Base-by-base conservation (phyloP, 1,284 basidiomycete species). In the Tausonia pullulans region DNA sequence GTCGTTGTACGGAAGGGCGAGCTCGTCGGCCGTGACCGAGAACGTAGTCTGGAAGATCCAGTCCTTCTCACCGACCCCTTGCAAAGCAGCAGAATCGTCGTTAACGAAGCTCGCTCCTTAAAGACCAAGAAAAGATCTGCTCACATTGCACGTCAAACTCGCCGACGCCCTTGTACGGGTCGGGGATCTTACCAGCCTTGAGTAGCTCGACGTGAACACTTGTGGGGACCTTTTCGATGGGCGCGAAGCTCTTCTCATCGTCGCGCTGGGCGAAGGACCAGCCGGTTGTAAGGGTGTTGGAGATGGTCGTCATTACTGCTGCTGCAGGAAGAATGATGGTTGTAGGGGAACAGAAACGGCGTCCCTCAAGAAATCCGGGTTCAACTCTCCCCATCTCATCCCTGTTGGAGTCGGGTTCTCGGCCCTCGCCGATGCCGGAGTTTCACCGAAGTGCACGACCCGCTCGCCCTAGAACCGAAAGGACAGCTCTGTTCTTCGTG, bases 141-240 rank as follows among this genome's bases (percentile, higher is more conserved):
- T 16, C 69, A 85, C 91, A 93, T 78, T 94, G 91, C 9, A 90
- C 86, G 69, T 89, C 85, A 85, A 87, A 90, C 74, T 95, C 91
- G 67, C 87, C 81, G 64, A 90, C 76, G 9, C 84, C 86, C 69
- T 77, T 74, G 73, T 87, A 87, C 45, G 90, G 89, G 75, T 95
- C 87, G 44, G 86, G 84, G 45, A 94, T 92, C 70, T 74, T 84
- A 69, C 83, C 81, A 16, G n/a, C 48, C 69, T 81, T 83, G 71
- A 88, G 74, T 43, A 95, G 81, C 73, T 94, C 90, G 63, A 88
- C 87, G 69, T 94, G 91, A 8, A 92, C 86, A 3, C 84, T 85
- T 0, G 88, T 92, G 10, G 90, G 89, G 69, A 92, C 84, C 44
- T 41, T 66, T 10, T 66, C 56, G 41, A 68, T 59, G 51, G 57